phyloP scores from a whole-genome alignment of 148 eudicot genomes.

The Vaccinium myrtillus region DNA sequence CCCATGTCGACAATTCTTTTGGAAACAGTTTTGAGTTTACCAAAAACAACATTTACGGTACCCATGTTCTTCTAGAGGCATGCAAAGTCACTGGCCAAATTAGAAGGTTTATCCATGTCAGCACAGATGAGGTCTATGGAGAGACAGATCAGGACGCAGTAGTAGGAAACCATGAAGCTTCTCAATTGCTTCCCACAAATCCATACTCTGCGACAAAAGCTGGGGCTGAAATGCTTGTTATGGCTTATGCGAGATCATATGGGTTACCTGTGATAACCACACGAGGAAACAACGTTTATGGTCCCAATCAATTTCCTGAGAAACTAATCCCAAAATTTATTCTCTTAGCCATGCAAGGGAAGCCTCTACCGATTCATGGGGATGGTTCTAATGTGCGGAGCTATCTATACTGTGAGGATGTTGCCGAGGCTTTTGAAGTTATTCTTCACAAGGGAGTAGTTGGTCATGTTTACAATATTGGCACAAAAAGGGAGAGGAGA shows the following conservation, averaged over 20 bases:
- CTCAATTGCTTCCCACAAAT: conserved; percentile 63
- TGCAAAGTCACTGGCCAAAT: conserved; percentile 69
- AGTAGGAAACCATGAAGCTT: conserved; percentile 71
- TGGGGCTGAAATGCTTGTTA: conserved; percentile 71
- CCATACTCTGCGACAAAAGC: conserved; percentile 67
- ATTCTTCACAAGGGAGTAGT: conserved; percentile 73
- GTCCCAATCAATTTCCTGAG: conserved; percentile 63
- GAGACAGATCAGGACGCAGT: conserved; percentile 76
- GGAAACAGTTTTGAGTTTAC: conserved; percentile 71
- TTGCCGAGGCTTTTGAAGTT: conserved; percentile 73
- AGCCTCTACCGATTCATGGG: conserved; percentile 61
- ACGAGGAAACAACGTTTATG: conserved; percentile 64
- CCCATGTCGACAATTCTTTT: conserved; percentile 62
- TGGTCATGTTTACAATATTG: conserved; percentile 68
- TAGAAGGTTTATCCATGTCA: conserved; percentile 61
- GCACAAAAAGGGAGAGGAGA: conserved; percentile 57
- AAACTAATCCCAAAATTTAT: conserved; percentile 60
- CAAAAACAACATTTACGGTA: conserved; percentile 64
- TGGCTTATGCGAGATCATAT: conserved; percentile 69
- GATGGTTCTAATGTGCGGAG: conserved; percentile 68
- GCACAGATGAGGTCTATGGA: conserved; percentile 69
- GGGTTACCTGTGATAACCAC: conserved; percentile 69
- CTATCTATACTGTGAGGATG: conserved; percentile 71
- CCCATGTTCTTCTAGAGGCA: conserved; percentile 62
- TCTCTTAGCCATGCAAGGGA: conserved; percentile 56